A percentile compares a stretch with the other conserved stretches of the same genome.
These are phyloP conservation scores for Cordyceps javanica DNA, from an alignment of 2,329 filamentous ascomycete species.

Conservation along the genomic window DNA sequence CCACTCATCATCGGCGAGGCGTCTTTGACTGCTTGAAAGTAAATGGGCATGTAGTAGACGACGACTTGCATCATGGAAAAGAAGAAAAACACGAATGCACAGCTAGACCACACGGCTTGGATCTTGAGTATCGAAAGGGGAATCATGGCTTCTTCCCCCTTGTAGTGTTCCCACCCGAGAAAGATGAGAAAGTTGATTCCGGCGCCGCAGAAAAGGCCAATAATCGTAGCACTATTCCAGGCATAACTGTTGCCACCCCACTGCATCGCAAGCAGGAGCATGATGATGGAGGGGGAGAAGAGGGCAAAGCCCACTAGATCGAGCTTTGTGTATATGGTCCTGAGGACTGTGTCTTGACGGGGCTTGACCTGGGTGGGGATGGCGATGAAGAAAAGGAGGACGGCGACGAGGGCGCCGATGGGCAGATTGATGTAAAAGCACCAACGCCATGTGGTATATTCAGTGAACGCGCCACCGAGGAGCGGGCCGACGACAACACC, in stretches of 20 bases:
- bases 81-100: neutral
- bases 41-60: neutral
- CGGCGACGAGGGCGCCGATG: conserved; percentile 21
- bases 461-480: conserved; percentile 37
- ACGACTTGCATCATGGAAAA: neutral
- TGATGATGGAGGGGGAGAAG: neutral
- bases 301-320: conserved; percentile 34
- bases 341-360: conserved; percentile 28
- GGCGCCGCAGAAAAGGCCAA: neutral
- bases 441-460: neutral
- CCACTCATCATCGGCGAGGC: neutral
- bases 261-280: neutral
- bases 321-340: conserved; percentile 25
- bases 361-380: conserved; percentile 32
- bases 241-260: neutral
- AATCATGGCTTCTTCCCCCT: neutral
- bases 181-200: neutral
- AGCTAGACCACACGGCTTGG: neutral
- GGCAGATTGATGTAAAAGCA: conserved; percentile 5
- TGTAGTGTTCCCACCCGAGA: neutral
- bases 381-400: conserved; percentile 24
- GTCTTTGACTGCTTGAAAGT: neutral
- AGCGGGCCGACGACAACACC: conserved; percentile 41
- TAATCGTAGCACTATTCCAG: neutral
- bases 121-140: neutral